phyloP scores from a whole-genome alignment of 2,329 filamentous ascomycete species.

The Hymenoscyphus linearis region DNA sequence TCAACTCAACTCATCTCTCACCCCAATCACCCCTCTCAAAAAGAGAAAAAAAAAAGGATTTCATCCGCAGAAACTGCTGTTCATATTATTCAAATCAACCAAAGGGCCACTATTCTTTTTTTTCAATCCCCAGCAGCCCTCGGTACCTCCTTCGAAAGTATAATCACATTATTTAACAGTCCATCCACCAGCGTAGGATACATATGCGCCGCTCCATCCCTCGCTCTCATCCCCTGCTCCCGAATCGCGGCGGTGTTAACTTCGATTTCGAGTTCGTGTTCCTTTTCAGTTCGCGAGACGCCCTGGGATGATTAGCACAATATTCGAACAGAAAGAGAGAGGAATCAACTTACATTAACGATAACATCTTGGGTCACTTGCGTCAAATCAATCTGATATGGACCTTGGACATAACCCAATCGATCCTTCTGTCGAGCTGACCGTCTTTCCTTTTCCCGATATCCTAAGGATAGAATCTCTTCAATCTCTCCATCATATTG shows the following conservation, averaged over 20 bases:
- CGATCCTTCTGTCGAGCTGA: constrained; percentile 79
- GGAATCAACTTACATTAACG: constrained; percentile 28
- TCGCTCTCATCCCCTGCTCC: constrained; percentile 57
- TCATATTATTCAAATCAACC: too few species aligned
- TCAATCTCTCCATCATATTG: constrained; percentile 67
- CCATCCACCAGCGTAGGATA: constrained; percentile 67
- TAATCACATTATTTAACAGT: constrained; percentile 60
- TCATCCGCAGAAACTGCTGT: too few species aligned
- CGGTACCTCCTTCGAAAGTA: constrained; percentile 20
- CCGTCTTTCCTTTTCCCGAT: constrained; percentile 31
- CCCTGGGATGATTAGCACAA: constrained; percentile 16
- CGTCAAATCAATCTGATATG: constrained; percentile 87
- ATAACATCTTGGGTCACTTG: constrained; percentile 89
- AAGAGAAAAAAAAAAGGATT: too few species aligned
- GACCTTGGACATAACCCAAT: constrained; percentile 81
- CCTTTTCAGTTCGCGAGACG: constrained; percentile 45
- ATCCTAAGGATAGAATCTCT: neutral
- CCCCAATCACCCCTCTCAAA: too few species aligned
- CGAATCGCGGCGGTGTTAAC: constrained; percentile 58
- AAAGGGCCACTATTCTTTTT: too few species aligned
- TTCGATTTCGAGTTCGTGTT: constrained; percentile 80
- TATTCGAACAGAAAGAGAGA: neutral
- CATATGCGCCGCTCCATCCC: constrained; percentile 47
- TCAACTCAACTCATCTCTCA: too few species aligned
- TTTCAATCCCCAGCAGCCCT: neutral